Evolutionary conservation across 768 basidiomycete species (phyloP).

Genomic region (Boletus barrowsii): DNA sequence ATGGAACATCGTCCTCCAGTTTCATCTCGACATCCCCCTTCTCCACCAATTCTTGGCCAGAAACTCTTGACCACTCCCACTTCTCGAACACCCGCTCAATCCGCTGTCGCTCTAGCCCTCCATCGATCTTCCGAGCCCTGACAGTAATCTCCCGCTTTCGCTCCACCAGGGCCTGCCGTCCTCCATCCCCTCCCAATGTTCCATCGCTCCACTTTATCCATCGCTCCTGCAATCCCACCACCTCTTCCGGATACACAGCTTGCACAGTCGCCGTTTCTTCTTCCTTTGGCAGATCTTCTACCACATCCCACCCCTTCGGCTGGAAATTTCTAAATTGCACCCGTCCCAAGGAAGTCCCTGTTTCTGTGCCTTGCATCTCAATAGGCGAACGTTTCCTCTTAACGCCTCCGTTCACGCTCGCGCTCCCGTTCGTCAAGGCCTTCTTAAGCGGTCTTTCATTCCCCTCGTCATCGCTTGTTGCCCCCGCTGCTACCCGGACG

Average conservation of each 20-base stretch:
- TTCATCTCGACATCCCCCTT: conserved; percentile 32
- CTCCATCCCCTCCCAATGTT: conserved; percentile 28
- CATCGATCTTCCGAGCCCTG: conserved; percentile 53
- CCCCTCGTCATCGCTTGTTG: conserved; percentile 68
- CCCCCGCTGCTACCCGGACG: conserved; percentile 56
- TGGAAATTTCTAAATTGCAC: conserved; percentile 61
- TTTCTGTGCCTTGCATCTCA: conserved; percentile 10
- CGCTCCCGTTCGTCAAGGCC: conserved; percentile 27
- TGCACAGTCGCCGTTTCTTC: conserved; percentile 38
- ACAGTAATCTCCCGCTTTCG: conserved; percentile 48
- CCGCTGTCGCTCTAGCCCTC: conserved; percentile 66
- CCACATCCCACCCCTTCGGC: conserved; percentile 63
- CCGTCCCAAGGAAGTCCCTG: conserved; percentile 16
- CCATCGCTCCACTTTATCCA: conserved; percentile 40
- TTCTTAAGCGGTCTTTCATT: conserved; percentile 24
- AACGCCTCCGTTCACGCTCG: conserved; percentile 19
- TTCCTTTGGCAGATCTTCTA: conserved; percentile 42
- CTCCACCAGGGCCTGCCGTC: conserved; percentile 38
- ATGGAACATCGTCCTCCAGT: conserved; percentile 15
- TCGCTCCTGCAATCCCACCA: conserved; percentile 41
- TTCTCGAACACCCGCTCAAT: conserved; percentile 66
- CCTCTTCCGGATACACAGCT: conserved; percentile 38
- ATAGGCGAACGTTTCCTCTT: conserved; percentile 41
- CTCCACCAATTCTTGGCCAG: conserved; percentile 2
- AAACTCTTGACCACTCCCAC: conserved; percentile 52